A percentile compares a stretch with the other conserved stretches of the same genome.
phyloP scores from a whole-genome alignment of 352 stramenopile genomes.

The Achlya hypogyna region DNA sequence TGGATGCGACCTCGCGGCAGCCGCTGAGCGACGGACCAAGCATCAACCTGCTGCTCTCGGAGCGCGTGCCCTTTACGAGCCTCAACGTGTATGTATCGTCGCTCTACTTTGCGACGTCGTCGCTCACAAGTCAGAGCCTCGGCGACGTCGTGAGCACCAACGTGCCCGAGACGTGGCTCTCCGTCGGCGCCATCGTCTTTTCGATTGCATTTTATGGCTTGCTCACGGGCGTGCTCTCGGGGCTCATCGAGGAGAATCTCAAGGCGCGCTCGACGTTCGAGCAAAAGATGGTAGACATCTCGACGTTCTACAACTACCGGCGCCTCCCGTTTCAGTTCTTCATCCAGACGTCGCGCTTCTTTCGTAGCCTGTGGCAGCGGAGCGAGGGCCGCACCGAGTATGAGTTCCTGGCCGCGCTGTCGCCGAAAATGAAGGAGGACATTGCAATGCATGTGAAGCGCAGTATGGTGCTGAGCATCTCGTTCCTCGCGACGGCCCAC shows the following conservation, averaged over 20 bases:
- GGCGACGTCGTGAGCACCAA: constrained; percentile 1
- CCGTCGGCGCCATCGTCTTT: constrained; percentile 6
- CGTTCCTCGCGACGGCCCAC: not conserved
- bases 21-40: not conserved
- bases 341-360: constrained; percentile 8
- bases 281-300: constrained; percentile 14
- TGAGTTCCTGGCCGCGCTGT: constrained; percentile 1
- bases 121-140: constrained; percentile 4
- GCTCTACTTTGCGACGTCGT: constrained; percentile 10
- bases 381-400: constrained; percentile 2
- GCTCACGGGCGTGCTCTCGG: not conserved
- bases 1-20: not conserved
- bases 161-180: not conserved
- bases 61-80: not conserved
- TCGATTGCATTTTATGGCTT: constrained; percentile 6
- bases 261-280: not conserved
- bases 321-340: constrained; percentile 13
- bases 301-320: constrained; percentile 14
- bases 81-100: constrained; percentile 7
- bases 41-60: not conserved
- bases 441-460: constrained; percentile 18
- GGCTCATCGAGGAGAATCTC: constrained; percentile 6
- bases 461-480: constrained; percentile 1
- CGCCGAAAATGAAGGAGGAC: not conserved
- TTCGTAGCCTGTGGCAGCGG: constrained; percentile 1